Conservation (phyloP, 768 basidiomycete species). For the Psilocybe cubensis region DNA sequence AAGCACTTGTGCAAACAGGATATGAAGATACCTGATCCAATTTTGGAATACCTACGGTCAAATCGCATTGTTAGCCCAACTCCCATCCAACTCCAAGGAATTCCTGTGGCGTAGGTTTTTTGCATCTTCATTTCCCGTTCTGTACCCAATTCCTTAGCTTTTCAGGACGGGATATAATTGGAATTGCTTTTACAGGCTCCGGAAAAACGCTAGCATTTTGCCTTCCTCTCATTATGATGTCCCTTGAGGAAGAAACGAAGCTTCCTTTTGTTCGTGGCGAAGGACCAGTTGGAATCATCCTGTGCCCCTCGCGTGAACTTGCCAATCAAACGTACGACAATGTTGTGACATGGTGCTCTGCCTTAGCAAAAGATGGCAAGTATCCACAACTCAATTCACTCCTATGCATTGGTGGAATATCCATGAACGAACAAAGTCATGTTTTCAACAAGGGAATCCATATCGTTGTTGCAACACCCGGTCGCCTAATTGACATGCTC, state of each 20-base stretch:
- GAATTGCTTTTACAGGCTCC: slow-evolving; percentile 98
- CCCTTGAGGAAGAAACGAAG: slow-evolving; percentile 91
- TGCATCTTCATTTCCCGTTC: slow-evolving; percentile 7
- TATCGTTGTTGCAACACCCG: slow-evolving; percentile 96
- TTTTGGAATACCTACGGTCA: slow-evolving; percentile 80
- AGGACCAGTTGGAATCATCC: slow-evolving; percentile 94
- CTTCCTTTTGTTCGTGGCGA: slow-evolving; percentile 91
- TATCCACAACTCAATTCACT: slow-evolving; percentile 89
- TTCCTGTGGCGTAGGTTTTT: slow-evolving; percentile 86
- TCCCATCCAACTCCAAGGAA: slow-evolving; percentile 96
- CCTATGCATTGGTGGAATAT: slow-evolving; percentile 96
- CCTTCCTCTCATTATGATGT: slow-evolving; percentile 95
- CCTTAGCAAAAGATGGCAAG: slow-evolving; percentile 75
- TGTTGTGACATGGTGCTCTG: slow-evolving; percentile 81
- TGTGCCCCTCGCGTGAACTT: slow-evolving; percentile 96
- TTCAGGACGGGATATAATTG: slow-evolving; percentile 95
- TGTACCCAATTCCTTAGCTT: slow-evolving; percentile 58
- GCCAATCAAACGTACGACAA: slow-evolving; percentile 98
- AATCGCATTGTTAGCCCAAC: slow-evolving; percentile 89
- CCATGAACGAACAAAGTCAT: slow-evolving; percentile 97
- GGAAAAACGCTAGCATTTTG: slow-evolving; percentile 99
- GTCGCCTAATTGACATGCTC: slow-evolving; percentile 96
- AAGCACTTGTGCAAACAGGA: slow-evolving; percentile 55
- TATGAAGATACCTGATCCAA: slow-evolving; percentile 95
- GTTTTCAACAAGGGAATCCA: slow-evolving; percentile 91